Conservation (phyloP, 805 yeast genomes). For the Candida schatavii region DNA sequence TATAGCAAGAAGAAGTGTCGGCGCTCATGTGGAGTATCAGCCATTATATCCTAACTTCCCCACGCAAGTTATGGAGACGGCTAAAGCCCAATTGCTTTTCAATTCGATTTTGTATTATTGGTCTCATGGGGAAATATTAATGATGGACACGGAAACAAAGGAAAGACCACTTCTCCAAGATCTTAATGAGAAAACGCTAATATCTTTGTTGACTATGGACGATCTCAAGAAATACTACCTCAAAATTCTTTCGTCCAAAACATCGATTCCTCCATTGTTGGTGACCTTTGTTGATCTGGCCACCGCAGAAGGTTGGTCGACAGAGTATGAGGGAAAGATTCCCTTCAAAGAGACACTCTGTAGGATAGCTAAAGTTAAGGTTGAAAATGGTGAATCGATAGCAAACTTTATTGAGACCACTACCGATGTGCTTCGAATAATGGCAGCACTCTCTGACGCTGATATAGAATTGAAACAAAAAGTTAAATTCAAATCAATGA, state of each 20-base stretch:
- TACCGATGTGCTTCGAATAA: slow-evolving; percentile 10
- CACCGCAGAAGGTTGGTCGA: slow-evolving; percentile 10
- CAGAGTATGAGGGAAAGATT: slow-evolving; percentile 3
- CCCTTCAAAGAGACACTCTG: slow-evolving; percentile 10
- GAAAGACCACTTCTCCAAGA: slow-evolving; percentile 6
- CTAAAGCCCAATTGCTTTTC: slow-evolving; percentile 3
- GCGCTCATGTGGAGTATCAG: not conserved
- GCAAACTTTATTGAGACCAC: slow-evolving; percentile 5
- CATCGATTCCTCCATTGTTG: slow-evolving; percentile 9
- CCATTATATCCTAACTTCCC: slow-evolving; percentile 11
- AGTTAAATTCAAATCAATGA: slow-evolving; percentile 8
- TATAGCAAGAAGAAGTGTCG: slow-evolving; percentile 1
- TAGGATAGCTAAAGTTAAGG: slow-evolving; percentile 5
- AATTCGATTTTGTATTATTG: slow-evolving; percentile 8
- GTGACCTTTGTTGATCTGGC: slow-evolving; percentile 14
- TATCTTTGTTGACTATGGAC: slow-evolving; percentile 1
- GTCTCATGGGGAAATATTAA: slow-evolving; percentile 3
- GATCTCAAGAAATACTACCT: slow-evolving; percentile 7
- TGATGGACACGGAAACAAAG: slow-evolving; percentile 1
- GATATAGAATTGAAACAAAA: slow-evolving; percentile 4
- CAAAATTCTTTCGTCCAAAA: slow-evolving; percentile 7
- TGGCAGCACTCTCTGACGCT: slow-evolving; percentile 8
- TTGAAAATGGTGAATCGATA: slow-evolving; percentile 7
- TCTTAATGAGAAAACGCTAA: not conserved
- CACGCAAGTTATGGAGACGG: slow-evolving; percentile 8